phyloP scores from a whole-genome alignment of 2,329 filamentous ascomycete genomes.

The Septoria petroselini region DNA sequence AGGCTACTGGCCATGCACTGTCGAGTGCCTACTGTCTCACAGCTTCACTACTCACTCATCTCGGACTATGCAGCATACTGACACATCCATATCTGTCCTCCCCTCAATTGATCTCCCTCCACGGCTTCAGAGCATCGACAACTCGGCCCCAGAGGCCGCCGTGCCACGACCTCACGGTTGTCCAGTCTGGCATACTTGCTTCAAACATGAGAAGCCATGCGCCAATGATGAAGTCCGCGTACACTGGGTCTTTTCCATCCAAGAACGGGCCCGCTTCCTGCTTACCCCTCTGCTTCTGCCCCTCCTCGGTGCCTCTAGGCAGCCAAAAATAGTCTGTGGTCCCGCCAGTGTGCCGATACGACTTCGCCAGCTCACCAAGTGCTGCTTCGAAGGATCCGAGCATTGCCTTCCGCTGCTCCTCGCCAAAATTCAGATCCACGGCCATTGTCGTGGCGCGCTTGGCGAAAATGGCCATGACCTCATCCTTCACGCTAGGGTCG shows the following conservation, averaged over 20 bases:
- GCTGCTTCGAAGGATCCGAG: conserved; percentile 42
- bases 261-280: conserved; percentile 48
- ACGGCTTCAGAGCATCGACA: conserved; percentile 43
- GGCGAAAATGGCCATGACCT: conserved; percentile 49
- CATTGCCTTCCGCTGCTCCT: conserved; percentile 43
- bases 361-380: conserved; percentile 44
- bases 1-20: too few relatives aligned
- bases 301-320: conserved; percentile 18
- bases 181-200: conserved; percentile 50
- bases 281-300: conserved; percentile 23
- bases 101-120: conserved; percentile 26
- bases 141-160: conserved; percentile 51
- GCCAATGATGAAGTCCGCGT: conserved; percentile 58
- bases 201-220: conserved; percentile 54
- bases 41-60: too few relatives aligned
- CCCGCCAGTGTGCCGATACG: conserved; percentile 42
- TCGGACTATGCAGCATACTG: neutral
- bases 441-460: conserved; percentile 43
- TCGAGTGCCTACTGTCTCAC: too few relatives aligned
- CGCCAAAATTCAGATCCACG: conserved; percentile 38
- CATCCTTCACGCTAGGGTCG: conserved; percentile 49
- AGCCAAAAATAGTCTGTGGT: conserved; percentile 30
- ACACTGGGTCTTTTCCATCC: conserved; percentile 46
- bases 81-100: neutral
- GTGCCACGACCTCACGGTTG: conserved; percentile 50